phyloP scores from a whole-genome alignment of 2,329 filamentous ascomycete genomes.

The Ophiostoma sp. region DNA sequence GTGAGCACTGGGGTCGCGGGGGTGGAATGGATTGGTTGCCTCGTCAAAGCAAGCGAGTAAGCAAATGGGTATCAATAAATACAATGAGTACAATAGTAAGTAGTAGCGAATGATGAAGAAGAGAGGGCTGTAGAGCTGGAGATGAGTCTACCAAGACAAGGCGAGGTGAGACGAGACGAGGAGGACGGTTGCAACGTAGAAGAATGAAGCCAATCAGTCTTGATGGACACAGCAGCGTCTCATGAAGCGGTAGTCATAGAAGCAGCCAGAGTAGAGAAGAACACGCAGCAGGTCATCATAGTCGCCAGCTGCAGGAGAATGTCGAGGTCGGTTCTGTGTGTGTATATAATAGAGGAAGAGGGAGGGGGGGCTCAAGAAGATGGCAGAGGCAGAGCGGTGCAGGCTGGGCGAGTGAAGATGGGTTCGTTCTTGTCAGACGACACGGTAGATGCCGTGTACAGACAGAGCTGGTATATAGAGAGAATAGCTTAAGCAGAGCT shows the following conservation, averaged over 20 bases:
- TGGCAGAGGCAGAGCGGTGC: not conserved
- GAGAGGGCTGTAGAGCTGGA: not conserved
- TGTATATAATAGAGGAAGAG: not conserved
- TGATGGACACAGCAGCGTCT: not conserved
- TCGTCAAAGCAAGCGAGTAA: conserved; percentile 7
- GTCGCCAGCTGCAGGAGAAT: not conserved
- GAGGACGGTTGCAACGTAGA: not conserved
- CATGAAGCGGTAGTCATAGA: conserved; percentile 19
- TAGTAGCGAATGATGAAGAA: not conserved
- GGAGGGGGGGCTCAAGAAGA: not conserved
- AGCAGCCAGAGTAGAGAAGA: conserved; percentile 11
- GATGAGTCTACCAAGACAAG: not conserved
- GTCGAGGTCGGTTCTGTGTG: not conserved
- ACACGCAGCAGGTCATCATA: conserved; percentile 19
- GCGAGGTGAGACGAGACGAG: not conserved
- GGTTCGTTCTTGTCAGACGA: not conserved
- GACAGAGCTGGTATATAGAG: not conserved
- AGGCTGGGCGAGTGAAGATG: not conserved
- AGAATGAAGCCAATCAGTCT: conserved; percentile 1
- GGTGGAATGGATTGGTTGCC: not conserved
- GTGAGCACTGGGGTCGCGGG: conserved; percentile 25
- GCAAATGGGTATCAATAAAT: conserved; percentile 13
- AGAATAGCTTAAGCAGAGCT: not conserved
- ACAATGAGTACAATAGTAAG: not conserved
- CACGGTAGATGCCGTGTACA: not conserved